Conservation (phyloP, 768 basidiomycete genomes). For the Kwoniella newhampshirensis region DNA sequence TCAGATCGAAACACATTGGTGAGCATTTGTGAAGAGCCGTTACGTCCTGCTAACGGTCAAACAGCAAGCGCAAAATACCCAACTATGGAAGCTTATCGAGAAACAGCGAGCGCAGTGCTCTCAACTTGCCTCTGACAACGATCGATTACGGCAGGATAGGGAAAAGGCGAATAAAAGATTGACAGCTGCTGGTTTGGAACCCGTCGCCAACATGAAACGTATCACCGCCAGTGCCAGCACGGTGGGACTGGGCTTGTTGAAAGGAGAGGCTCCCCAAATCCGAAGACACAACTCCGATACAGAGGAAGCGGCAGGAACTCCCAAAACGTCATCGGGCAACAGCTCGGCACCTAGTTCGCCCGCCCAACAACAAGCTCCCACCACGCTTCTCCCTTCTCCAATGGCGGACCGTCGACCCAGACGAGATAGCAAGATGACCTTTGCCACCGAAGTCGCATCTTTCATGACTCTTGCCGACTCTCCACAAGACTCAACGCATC, state of each 20-base stretch:
- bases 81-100: slow-evolving; percentile 93
- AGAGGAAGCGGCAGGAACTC: slow-evolving; percentile 23
- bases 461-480: slow-evolving; percentile 41
- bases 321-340: slow-evolving; percentile 10
- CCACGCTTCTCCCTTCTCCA: slow-evolving; percentile 35
- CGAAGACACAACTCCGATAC: slow-evolving; percentile 42
- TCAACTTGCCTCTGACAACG: slow-evolving; percentile 77
- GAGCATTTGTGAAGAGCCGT: too few species aligned
- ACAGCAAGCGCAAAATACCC: slow-evolving; percentile 70
- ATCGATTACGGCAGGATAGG: slow-evolving; percentile 76
- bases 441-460: slow-evolving; percentile 39
- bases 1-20: slow-evolving; percentile 73
- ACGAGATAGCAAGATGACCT: slow-evolving; percentile 39
- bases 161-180: slow-evolving; percentile 59
- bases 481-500: slow-evolving; percentile 16
- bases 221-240: slow-evolving; percentile 35
- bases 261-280: slow-evolving; percentile 28
- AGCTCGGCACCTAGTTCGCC: slow-evolving; percentile 19
- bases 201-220: slow-evolving; percentile 19
- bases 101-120: slow-evolving; percentile 81
- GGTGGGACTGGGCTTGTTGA: slow-evolving; percentile 30
- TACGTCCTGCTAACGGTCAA: not conserved
- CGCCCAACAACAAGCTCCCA: slow-evolving; percentile 9
- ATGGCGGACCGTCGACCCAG: slow-evolving; percentile 31
- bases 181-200: slow-evolving; percentile 28